Evolutionary conservation across 1,284 basidiomycete species (phyloP), one percentile per base, ranked within the genome.

Genomic region (Apiotrichum veenhuisii): DNA sequence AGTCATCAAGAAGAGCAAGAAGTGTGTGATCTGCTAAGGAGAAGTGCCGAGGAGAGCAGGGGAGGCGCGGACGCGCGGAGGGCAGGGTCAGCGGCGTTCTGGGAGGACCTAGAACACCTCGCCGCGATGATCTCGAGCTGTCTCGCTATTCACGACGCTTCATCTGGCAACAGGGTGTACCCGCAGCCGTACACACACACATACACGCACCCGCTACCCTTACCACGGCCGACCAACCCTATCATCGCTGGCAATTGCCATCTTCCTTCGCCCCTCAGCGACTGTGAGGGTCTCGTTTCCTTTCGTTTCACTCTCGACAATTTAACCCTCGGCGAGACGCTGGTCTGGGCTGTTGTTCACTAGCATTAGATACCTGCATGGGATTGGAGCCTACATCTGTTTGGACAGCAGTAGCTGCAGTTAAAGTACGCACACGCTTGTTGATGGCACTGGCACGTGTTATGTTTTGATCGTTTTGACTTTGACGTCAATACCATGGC

Each of bases 21-120:
- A 85, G 73, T 96, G 92, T 79, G 82, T 91, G 55, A 80, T 95
- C 53, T 81, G 89, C 65, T 93, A 80, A 62, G 22, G 5, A 5
- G 40, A 11, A 25, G 20, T 23, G 50, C 14, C n/a, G n/a, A n/a
- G n/a, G n/a, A n/a, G n/a, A n/a, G n/a, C n/a, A n/a, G n/a, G n/a
- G n/a, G n/a, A n/a, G n/a, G n/a, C 1, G 42, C 18, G 5, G 11
- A 20, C 1, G 20, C 22, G 8, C 17, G 20, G 45, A 12, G 45
- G 45, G 45, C 33, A 26, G 43, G 15, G 25, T 27, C 33, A n/a
- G n/a, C n/a, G n/a, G n/a, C n/a, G n/a, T n/a, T n/a, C n/a, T n/a
- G n/a, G n/a, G n/a, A n/a, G n/a, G n/a, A n/a, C n/a, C 33, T 34
- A 34, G 33, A 34, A 9, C 33, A 34, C 33, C 33, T 8, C 8